Base-by-base conservation (phyloP, 208 protist genomes). In the Trypanosomatidae sp. region DNA sequence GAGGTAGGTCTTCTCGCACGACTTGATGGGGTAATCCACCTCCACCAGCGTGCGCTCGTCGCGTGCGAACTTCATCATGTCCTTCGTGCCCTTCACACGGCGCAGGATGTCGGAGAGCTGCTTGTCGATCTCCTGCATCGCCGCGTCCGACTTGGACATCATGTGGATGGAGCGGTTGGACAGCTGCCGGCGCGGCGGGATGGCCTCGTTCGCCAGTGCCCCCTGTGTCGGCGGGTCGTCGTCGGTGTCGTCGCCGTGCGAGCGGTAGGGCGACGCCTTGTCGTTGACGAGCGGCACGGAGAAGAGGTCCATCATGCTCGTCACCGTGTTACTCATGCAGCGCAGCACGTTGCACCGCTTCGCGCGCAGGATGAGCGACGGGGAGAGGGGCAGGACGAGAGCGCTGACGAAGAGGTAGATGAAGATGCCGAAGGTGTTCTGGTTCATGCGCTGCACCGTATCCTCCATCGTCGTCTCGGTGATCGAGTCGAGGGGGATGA, bases 391-490 rank as follows among this genome's bases (percentile, higher is more conserved):
- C n/a, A n/a, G n/a, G n/a, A n/a, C n/a, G n/a, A n/a, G n/a, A n/a
- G n/a, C n/a, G n/a, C n/a, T n/a, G n/a, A n/a, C 83, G 25, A 91
- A 81, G 43, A 94, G 78, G 86, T 97, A 97, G 73, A 97, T 95
- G 73, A 97, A 92, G 67, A 97, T 94, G 68, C 88, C 87, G 73
- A 95, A 93, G 17, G 92, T 97, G 82, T 92, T 95, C 73, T 97
- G 90, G 69, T 97, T 92, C 89, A 97, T 95, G 66, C 90, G 88
- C 58, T 79, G 47, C n/a, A 94, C 80, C 39, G 88, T 91, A 71
- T 93, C 87, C 30, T 80, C 78, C 10, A 90, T 78, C 49, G 88
- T 92, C 30, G 83, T 86, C 68, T 65, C 36, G 0, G 76, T 44
- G 47, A 93, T 84, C n/a, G 79, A 85, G 72, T 92, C 69, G 25